Conservation (phyloP, 23 red algal genomes). For the Gracilaria gracilis region DNA sequence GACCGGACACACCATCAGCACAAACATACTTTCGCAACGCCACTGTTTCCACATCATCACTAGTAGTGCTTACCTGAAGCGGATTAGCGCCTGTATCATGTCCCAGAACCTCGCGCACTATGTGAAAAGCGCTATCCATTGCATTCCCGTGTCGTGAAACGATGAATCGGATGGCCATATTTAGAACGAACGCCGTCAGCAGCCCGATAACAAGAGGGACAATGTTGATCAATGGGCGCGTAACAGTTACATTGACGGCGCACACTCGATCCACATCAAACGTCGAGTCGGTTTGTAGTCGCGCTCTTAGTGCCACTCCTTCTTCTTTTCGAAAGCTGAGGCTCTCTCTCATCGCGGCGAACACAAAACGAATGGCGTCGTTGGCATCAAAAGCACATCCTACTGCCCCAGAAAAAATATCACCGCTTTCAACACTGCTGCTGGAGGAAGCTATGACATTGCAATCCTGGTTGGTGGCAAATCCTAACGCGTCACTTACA, state of each 20-base stretch:
- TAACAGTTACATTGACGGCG: neutral
- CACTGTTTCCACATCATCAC: neutral
- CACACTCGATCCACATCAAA: neutral
- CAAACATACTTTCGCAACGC: slow-evolving; percentile 21
- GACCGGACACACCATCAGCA: slow-evolving; percentile 8
- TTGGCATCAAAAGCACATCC: neutral
- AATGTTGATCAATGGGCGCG: slow-evolving; percentile 38
- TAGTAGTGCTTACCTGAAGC: neutral
- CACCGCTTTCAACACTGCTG: neutral
- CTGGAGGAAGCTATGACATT: too few species aligned
- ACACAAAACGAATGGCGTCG: neutral
- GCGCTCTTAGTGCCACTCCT: neutral
- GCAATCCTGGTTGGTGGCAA: neutral
- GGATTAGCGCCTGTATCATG: slow-evolving; percentile 47
- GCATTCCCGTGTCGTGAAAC: slow-evolving; percentile 1
- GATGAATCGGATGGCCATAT: neutral
- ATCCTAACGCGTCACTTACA: neutral
- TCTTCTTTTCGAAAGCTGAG: neutral
- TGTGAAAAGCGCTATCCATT: slow-evolving; percentile 29
- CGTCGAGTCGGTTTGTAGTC: neutral
- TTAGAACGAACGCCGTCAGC: neutral
- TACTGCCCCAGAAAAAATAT: neutral
- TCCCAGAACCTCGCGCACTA: slow-evolving; percentile 35
- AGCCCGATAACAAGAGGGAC: slow-evolving; percentile 13
- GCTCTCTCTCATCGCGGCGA: neutral